A percentile compares a stretch with the other conserved stretches of the same genome.
Conservation (phyloP, 768 basidiomycete species). For the Cystofilobasidium capitatum region DNA sequence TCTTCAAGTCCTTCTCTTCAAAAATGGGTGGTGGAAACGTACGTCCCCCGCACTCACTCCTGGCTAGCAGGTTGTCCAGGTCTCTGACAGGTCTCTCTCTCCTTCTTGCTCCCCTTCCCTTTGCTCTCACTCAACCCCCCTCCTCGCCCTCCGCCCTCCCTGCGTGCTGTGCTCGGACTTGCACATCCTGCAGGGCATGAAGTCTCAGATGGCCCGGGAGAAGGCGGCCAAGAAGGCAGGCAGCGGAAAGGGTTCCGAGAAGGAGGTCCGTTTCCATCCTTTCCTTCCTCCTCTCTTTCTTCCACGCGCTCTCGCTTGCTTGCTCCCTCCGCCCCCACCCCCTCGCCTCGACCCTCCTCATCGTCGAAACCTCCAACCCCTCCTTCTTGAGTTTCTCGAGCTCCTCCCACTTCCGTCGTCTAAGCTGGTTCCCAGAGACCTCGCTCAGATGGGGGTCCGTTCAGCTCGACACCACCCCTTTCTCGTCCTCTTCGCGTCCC, state of each 20-base stretch:
- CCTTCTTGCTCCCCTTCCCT: constrained; percentile 51
- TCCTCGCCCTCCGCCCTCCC: constrained; percentile 47
- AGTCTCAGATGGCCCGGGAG: constrained; percentile 48
- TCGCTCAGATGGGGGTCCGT: too few relatives aligned
- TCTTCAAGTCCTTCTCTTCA: background rate
- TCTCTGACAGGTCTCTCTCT: background rate
- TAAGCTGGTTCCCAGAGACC: too few relatives aligned
- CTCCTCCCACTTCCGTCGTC: background rate
- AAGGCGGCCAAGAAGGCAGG: constrained; percentile 16
- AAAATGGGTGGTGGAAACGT: constrained; percentile 17
- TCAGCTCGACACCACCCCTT: too few relatives aligned
- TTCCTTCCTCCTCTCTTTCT: background rate
- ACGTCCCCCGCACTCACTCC: constrained; percentile 28
- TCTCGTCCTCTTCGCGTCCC: too few relatives aligned
- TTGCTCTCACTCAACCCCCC: constrained; percentile 46
- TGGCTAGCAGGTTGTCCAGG: constrained; percentile 28
- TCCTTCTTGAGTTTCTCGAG: background rate
- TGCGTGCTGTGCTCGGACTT: too few relatives aligned
- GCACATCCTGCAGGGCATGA: constrained; percentile 49
- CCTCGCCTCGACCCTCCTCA: background rate
- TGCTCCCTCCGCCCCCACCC: background rate
- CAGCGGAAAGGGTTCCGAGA: background rate
- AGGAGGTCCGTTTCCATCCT: background rate
- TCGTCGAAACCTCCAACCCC: background rate
- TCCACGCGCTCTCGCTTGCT: background rate